These are phyloP conservation scores for Tuber melanosporum DNA, from an alignment of 495 filamentous ascomycete species.

Conservation along the genomic window DNA sequence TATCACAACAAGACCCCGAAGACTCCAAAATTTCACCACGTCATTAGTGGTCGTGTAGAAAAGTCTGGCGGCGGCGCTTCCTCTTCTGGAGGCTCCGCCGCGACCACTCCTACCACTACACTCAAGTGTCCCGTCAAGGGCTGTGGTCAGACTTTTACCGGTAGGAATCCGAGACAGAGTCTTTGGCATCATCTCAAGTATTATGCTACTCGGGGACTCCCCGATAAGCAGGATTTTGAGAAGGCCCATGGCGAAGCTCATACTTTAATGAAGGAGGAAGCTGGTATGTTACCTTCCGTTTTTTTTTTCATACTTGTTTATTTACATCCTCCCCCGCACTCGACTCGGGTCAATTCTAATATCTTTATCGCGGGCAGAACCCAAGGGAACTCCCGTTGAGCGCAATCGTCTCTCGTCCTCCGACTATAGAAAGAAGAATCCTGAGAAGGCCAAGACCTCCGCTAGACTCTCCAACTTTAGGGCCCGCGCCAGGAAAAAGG, in stretches of 20 bases:
- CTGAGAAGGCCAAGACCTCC: conserved; percentile 40
- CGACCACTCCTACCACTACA: conserved; percentile 23
- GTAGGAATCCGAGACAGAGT: conserved; percentile 40
- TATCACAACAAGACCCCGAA: conserved; percentile 28
- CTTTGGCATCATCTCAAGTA: conserved; percentile 41
- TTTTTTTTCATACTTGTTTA: conserved; percentile 5
- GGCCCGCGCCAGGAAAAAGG: conserved; percentile 40
- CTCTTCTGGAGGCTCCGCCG: conserved; percentile 25
- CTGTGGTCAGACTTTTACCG: conserved; percentile 40
- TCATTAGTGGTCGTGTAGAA: conserved; percentile 34
- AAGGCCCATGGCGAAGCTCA: conserved; percentile 40
- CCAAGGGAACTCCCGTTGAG: conserved; percentile 40
- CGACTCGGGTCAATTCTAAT: not conserved
- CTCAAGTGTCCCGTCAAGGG: conserved; percentile 41
- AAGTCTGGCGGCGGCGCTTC: conserved; percentile 18
- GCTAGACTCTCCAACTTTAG: conserved; percentile 40
- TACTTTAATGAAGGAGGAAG: conserved; percentile 38
- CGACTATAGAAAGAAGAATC: conserved; percentile 40
- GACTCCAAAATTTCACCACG: conserved; percentile 29
- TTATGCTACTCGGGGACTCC: conserved; percentile 39
- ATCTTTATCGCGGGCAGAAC: conserved; percentile 20
- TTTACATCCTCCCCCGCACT: conserved; percentile 11
- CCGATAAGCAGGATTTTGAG: conserved; percentile 39
- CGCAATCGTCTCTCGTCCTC: conserved; percentile 40
- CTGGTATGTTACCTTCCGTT: conserved; percentile 23